Evolutionary conservation across 257 asterid species (phyloP), one percentile per base, ranked within the genome.

Genomic region (Fraxinus quadrangulata): DNA sequence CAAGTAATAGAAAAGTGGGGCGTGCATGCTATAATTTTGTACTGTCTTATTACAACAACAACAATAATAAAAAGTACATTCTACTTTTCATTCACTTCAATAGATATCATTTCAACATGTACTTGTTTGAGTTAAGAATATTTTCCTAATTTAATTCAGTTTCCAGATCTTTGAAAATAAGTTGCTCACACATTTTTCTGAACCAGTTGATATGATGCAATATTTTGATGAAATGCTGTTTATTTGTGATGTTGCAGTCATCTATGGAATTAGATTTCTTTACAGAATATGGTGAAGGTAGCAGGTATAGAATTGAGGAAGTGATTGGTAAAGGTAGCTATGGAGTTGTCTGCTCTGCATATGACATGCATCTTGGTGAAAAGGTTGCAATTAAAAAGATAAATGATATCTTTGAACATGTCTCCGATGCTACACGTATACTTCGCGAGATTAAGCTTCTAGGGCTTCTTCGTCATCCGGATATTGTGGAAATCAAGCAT

Each of bases 271-370:
- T 92, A 61, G 99, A 92, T 75, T 94, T 94, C 91, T 94, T 92
- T 90, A 94, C 99, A 2, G 96, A 94, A 75, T 94, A 94, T 75
- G 99, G 99, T 49, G 99, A 94, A 84, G 99, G 97, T 33, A 92
- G 96, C 80, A 85, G 99, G 81, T 94, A 92, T 70, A 91, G 59
- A 88, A 91, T 94, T 31, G 97, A 92, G 89, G 99, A 94, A 89
- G 97, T 94, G 61, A 89, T 94, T 39, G 99, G 99, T 28, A 94
- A 94, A 88, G 99, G 99, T 77, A 94, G 99, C 84, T 94, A 94
- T 30, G 99, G 99, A 14, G 97, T 94, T 14, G 99, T 94, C 69
- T 92, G 97, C 90, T 93, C 99, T 37, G 99, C 99, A 14, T 92
- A 87, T 75, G 99, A 94, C 81, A 88, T 97, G 21, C 99, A 88